phyloP scores from a whole-genome alignment of 2,329 filamentous ascomycete genomes.

The Ceratocystiopsis brevicomis region DNA sequence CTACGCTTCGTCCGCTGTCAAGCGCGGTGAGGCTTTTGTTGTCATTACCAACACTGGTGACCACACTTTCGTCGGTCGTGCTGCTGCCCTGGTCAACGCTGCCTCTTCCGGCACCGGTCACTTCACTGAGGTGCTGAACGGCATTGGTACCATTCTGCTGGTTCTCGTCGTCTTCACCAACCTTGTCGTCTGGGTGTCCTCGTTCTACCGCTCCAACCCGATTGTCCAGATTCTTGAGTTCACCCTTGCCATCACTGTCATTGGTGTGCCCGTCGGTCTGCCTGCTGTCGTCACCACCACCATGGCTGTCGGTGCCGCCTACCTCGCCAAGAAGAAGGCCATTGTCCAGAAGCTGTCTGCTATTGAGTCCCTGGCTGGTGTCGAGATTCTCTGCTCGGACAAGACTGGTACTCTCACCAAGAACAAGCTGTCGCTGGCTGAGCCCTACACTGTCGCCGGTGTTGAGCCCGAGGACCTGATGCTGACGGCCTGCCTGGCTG shows the following conservation, averaged over 20 bases:
- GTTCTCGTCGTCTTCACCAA: conserved; percentile 66
- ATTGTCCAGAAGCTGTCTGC: conserved; percentile 86
- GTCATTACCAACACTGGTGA: conserved; percentile 73
- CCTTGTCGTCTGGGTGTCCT: conserved; percentile 67
- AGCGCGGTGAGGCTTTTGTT: conserved; percentile 73
- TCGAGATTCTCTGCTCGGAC: conserved; percentile 86
- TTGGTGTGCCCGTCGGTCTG: conserved; percentile 83
- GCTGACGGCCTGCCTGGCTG: conserved; percentile 77
- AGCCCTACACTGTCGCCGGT: conserved; percentile 66
- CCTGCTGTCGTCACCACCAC: conserved; percentile 86
- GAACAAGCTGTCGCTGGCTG: conserved; percentile 77
- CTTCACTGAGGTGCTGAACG: conserved; percentile 81
- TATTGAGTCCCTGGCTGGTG: conserved; percentile 80
- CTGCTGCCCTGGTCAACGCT: conserved; percentile 66
- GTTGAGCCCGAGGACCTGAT: conserved; percentile 78
- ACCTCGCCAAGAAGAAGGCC: conserved; percentile 80
- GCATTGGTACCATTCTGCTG: conserved; percentile 64
- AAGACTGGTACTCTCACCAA: conserved; percentile 88
- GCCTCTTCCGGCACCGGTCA: conserved; percentile 59
- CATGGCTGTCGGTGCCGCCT: conserved; percentile 84
- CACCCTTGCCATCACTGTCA: conserved; percentile 76
- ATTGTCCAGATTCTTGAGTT: conserved; percentile 68
- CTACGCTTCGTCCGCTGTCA: conserved; percentile 74
- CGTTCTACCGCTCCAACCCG: conserved; percentile 69
- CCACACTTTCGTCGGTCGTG: conserved; percentile 76